Evolutionary conservation across 768 basidiomycete genomes (phyloP).

Genomic region (Mycena alexandri): DNA sequence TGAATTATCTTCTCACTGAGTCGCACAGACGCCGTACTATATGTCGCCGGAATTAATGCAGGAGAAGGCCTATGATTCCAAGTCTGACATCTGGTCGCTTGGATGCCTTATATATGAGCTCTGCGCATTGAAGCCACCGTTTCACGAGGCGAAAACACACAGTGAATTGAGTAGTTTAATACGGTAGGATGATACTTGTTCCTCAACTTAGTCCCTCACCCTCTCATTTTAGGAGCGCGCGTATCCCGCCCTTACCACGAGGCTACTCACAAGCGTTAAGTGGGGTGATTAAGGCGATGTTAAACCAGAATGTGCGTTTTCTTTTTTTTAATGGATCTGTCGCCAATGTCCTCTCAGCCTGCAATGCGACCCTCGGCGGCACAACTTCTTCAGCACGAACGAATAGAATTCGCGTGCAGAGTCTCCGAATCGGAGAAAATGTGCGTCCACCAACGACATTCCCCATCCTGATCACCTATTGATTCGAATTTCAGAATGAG

Average conservation of each 20-base stretch:
- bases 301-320: constrained; percentile 78
- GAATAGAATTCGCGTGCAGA: constrained; percentile 76
- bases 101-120: constrained; percentile 98
- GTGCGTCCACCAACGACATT: constrained; percentile 54
- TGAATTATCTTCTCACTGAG: neutral
- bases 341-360: constrained; percentile 61
- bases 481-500: constrained; percentile 60
- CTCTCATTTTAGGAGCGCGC: constrained; percentile 71
- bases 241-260: constrained; percentile 91
- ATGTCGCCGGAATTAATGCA: constrained; percentile 99
- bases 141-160: constrained; percentile 93
- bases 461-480: constrained; percentile 4
- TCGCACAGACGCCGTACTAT: constrained; percentile 92
- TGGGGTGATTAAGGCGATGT: constrained; percentile 87
- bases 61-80: constrained; percentile 97
- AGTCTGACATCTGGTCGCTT: constrained; percentile 98
- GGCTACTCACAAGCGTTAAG: constrained; percentile 82
- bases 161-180: constrained; percentile 86
- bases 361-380: constrained; percentile 88
- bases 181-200: constrained; percentile 58
- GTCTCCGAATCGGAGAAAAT: constrained; percentile 85
- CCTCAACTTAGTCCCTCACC: neutral
- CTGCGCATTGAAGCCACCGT: constrained; percentile 93
- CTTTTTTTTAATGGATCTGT: neutral
- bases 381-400: constrained; percentile 85